Conservation (phyloP, 2,329 filamentous ascomycete genomes). For the Aspergillus quadrilineatus region DNA sequence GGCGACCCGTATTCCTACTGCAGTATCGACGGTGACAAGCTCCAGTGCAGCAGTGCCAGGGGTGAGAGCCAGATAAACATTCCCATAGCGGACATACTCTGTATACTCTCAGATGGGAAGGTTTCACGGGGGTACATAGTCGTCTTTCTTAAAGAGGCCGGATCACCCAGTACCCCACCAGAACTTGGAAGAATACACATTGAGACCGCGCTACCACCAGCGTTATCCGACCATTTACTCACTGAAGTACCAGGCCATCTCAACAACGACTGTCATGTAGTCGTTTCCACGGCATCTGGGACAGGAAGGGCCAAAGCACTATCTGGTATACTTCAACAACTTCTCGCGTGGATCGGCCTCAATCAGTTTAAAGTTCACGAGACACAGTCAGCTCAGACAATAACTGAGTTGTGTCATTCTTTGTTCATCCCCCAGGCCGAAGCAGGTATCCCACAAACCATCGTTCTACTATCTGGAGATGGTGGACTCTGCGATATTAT, state of each 20-base stretch:
- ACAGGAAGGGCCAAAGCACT: slow-evolving; percentile 56
- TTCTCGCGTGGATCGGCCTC: slow-evolving; percentile 53
- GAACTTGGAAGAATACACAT: background rate
- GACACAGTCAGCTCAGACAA: slow-evolving; percentile 63
- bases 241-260: slow-evolving; percentile 26
- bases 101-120: background rate
- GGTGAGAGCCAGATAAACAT: background rate
- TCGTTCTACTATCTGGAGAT: slow-evolving; percentile 83
- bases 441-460: slow-evolving; percentile 52
- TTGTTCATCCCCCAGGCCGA: slow-evolving; percentile 53
- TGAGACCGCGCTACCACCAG: background rate
- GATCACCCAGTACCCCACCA: no score
- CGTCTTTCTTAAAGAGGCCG: background rate
- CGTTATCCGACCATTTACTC: slow-evolving; percentile 9
- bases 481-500: slow-evolving; percentile 81
- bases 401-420: slow-evolving; percentile 61
- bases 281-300: slow-evolving; percentile 69
- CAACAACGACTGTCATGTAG: slow-evolving; percentile 47
- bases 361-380: slow-evolving; percentile 55
- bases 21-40: background rate
- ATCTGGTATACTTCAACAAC: slow-evolving; percentile 54
- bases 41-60: background rate
- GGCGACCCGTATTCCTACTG: background rate
- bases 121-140: background rate
- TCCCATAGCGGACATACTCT: slow-evolving; percentile 1